These are phyloP conservation scores for Helotiales sp. DNA, from an alignment of 2,329 filamentous ascomycete genomes.

Conservation along the genomic window DNA sequence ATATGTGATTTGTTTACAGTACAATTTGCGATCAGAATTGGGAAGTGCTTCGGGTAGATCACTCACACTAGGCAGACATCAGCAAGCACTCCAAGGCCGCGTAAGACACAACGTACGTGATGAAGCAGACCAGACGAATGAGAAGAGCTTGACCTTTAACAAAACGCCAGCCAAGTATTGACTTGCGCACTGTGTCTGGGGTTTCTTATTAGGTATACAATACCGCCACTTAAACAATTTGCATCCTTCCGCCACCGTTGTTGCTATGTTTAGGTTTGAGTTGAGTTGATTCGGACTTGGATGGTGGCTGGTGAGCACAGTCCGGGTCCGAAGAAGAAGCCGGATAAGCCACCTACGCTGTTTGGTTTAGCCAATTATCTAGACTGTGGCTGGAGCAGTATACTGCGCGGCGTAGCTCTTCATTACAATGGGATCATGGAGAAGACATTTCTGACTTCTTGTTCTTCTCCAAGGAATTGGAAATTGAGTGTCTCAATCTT, in stretches of 20 bases:
- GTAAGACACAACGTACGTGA: constrained; percentile 16
- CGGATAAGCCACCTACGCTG: background rate
- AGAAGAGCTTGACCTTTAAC: background rate
- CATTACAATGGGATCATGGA: background rate
- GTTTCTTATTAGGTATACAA: background rate
- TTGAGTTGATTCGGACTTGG: too few relatives aligned
- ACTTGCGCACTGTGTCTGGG: background rate
- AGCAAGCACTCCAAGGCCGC: background rate
- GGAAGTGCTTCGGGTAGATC: background rate
- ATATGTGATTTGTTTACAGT: too few relatives aligned
- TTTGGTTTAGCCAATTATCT: background rate
- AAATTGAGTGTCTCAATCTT: background rate
- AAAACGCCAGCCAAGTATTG: background rate
- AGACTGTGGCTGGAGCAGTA: background rate
- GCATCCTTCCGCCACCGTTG: constrained; percentile 4
- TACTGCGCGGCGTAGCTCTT: background rate
- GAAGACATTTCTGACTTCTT: background rate
- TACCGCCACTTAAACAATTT: background rate
- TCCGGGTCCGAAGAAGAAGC: background rate
- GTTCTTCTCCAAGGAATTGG: too few relatives aligned
- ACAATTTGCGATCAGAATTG: too few relatives aligned
- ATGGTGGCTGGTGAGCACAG: background rate
- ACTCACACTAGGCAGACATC: background rate
- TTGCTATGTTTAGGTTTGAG: constrained; percentile 12
- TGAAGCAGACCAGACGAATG: background rate